Percentiles rank a stretch among this genome's conserved stretches.
phyloP scores from a whole-genome alignment of 495 filamentous ascomycete species.

The Penicillium maclennaniae region DNA sequence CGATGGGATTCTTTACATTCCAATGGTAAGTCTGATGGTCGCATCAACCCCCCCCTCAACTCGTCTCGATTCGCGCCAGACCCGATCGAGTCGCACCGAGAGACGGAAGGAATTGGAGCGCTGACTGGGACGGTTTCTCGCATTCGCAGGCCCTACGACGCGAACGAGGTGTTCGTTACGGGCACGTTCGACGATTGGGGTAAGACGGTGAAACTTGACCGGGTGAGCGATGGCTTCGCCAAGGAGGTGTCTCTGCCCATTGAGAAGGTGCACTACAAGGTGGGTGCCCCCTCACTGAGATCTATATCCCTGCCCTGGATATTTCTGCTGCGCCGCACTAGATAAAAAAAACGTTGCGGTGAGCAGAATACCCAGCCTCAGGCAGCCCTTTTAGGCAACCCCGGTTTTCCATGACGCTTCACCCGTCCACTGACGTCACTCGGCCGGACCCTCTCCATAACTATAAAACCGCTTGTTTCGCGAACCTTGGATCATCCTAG shows the following conservation, averaged over 20 bases:
- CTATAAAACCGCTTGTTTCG: constrained; percentile 23
- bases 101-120: constrained; percentile 14
- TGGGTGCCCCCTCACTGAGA: constrained; percentile 33
- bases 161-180: constrained; percentile 86
- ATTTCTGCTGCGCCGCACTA: constrained; percentile 3
- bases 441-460: constrained; percentile 9
- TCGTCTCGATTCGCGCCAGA: background rate
- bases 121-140: constrained; percentile 31
- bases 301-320: constrained; percentile 3
- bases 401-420: constrained; percentile 29
- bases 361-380: constrained; percentile 8
- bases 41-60: background rate
- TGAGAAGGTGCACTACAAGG: constrained; percentile 73
- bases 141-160: constrained; percentile 62
- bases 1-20: constrained; percentile 43
- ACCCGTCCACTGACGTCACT: constrained; percentile 33
- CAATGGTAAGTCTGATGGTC: constrained; percentile 36
- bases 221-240: constrained; percentile 64
- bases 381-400: constrained; percentile 11
- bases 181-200: constrained; percentile 95
- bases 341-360: constrained; percentile 19
- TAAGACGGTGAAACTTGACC: constrained; percentile 75
- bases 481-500: background rate
- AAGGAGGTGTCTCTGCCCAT: constrained; percentile 71
- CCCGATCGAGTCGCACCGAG: constrained; percentile 2